A percentile compares a stretch with the other conserved stretches of the same genome.
phyloP scores from a whole-genome alignment of 768 basidiomycete species.

The Dictyophora rubrovolvata region DNA sequence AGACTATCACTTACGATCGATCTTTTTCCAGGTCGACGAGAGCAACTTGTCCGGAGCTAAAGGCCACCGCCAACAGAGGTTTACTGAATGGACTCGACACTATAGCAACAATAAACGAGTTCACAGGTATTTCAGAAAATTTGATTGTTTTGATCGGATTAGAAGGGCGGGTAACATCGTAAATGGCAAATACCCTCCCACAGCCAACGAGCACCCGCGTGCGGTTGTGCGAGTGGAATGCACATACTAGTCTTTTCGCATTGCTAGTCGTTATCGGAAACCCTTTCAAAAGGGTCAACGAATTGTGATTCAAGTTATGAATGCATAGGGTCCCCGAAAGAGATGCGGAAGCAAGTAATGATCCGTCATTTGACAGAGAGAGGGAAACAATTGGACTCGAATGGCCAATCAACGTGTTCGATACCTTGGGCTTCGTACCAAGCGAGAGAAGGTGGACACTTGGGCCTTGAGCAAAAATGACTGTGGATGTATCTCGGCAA shows the following conservation, averaged over 20 bases:
- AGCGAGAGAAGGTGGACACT: slow-evolving; percentile 44
- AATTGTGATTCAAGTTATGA: slow-evolving; percentile 45
- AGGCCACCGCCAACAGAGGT: slow-evolving; percentile 52
- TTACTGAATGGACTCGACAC: slow-evolving; percentile 70
- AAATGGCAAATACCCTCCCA: slow-evolving; percentile 46
- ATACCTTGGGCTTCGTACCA: slow-evolving; percentile 27
- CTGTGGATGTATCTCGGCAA: slow-evolving; percentile 22
- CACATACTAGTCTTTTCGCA: slow-evolving; percentile 25
- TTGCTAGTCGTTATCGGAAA: slow-evolving; percentile 31
- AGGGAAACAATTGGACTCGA: slow-evolving; percentile 39
- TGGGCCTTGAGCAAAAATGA: slow-evolving; percentile 39
- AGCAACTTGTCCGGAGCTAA: slow-evolving; percentile 40
- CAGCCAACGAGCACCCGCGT: slow-evolving; percentile 22
- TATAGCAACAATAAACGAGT: slow-evolving; percentile 44
- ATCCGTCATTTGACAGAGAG: slow-evolving; percentile 48
- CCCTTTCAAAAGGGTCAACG: slow-evolving; percentile 46
- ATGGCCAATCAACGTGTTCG: slow-evolving; percentile 43
- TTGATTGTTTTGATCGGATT: slow-evolving; percentile 42
- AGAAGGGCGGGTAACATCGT: slow-evolving; percentile 47
- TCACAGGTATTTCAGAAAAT: slow-evolving; percentile 28
- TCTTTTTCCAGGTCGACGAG: slow-evolving; percentile 71
- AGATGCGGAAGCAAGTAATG: slow-evolving; percentile 49
- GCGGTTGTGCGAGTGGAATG: slow-evolving; percentile 56
- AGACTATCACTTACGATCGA: slow-evolving; percentile 38
- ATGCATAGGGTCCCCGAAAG: slow-evolving; percentile 39